Conservation (phyloP, 2,329 filamentous ascomycete genomes). For the Sclerotiophoma versabilis region DNA sequence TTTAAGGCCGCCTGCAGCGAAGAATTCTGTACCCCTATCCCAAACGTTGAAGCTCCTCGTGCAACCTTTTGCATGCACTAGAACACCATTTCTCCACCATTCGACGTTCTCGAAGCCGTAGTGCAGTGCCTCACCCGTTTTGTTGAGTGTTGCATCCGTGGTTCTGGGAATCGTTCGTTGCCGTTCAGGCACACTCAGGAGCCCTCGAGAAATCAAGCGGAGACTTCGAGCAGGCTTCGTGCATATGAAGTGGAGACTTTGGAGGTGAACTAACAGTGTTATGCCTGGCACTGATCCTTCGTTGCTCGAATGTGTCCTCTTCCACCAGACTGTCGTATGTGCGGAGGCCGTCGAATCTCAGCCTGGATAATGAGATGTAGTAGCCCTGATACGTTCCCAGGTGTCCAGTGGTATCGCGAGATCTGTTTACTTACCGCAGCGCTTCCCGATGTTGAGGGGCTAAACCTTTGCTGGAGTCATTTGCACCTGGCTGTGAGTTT, state of each 20-base stretch:
- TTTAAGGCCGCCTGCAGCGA: slow-evolving; percentile 9
- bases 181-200: neutral
- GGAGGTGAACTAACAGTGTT: neutral
- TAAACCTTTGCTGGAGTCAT: too few species aligned
- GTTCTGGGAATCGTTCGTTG: neutral
- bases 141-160: neutral
- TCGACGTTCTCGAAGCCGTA: slow-evolving; percentile 8
- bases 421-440: too few species aligned
- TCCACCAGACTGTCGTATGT: too few species aligned
- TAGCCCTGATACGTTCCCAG: too few species aligned
- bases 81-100: slow-evolving; percentile 2
- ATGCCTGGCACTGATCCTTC: too few species aligned
- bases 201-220: neutral
- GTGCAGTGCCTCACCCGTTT: neutral
- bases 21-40: slow-evolving; percentile 4
- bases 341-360: too few species aligned
- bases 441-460: too few species aligned
- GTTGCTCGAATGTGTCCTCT: too few species aligned
- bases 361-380: too few species aligned
- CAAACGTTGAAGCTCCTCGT: slow-evolving; percentile 16
- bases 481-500: neutral
- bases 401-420: too few species aligned
- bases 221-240: neutral
- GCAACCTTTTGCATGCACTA: slow-evolving; percentile 2
- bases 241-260: neutral